A percentile compares a stretch with the other conserved stretches of the same genome.
Conservation (phyloP, 495 filamentous ascomycete genomes). For the Xylaria sp. region DNA sequence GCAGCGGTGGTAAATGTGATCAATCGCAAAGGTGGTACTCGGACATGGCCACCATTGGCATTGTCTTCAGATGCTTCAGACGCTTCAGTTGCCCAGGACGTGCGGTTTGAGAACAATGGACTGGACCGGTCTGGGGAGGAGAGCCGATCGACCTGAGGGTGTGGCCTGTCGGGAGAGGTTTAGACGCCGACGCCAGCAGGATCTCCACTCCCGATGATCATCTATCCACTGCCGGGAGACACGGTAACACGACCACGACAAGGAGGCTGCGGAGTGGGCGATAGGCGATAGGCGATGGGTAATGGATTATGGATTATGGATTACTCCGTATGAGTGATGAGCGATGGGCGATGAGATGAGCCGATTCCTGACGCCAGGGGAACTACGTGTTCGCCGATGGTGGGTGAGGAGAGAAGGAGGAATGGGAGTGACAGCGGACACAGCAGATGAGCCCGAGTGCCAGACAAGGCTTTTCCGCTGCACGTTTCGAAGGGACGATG, state of each 20-base stretch:
- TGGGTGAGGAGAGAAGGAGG: conserved; percentile 9
- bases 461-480: conserved; percentile 25
- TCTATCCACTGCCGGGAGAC: conserved; percentile 1
- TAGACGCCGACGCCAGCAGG: conserved; percentile 15
- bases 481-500: conserved; percentile 25
- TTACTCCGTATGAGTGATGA: too few relatives aligned
- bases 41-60: conserved; percentile 8
- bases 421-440: background rate
- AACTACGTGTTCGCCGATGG: background rate
- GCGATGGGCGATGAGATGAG: background rate
- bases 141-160: conserved; percentile 7
- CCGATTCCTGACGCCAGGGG: background rate
- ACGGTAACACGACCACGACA: conserved; percentile 3
- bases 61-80: conserved; percentile 12
- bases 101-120: conserved; percentile 21
- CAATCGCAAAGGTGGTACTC: conserved; percentile 16
- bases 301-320: too few relatives aligned
- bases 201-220: conserved; percentile 17
- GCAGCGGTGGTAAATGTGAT: conserved; percentile 21
- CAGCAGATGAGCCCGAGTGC: background rate
- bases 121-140: conserved; percentile 13
- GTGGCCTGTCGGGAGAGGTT: conserved; percentile 7
- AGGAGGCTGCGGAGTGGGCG: background rate
- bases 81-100: conserved; percentile 2
- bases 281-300: too few relatives aligned